phyloP scores from a whole-genome alignment of 352 stramenopile genomes.

The Phytophthora sojae region DNA sequence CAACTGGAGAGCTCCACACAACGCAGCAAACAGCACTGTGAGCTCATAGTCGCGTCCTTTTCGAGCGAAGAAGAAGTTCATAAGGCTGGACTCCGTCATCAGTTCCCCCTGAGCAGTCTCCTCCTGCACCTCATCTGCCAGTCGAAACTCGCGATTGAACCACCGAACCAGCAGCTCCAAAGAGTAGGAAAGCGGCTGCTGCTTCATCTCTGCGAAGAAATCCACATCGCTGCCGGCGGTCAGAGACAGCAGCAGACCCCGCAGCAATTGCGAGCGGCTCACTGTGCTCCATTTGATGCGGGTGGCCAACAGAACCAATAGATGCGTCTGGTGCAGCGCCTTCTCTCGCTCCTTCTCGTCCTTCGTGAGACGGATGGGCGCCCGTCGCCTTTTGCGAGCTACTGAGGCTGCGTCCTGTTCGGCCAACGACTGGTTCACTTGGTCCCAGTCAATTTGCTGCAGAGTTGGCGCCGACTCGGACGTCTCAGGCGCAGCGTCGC shows the following conservation, averaged over 20 bases:
- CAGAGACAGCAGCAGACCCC: slow-evolving; percentile 69
- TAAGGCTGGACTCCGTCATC: slow-evolving; percentile 57
- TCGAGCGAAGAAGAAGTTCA: slow-evolving; percentile 61
- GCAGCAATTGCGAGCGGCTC: slow-evolving; percentile 52
- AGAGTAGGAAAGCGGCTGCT: slow-evolving; percentile 53
- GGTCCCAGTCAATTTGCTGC: slow-evolving; percentile 69
- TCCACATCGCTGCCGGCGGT: slow-evolving; percentile 50
- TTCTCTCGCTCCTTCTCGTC: slow-evolving; percentile 70
- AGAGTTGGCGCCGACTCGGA: slow-evolving; percentile 35
- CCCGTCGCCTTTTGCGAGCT: slow-evolving; percentile 44
- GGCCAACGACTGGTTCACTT: slow-evolving; percentile 66
- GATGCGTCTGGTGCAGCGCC: slow-evolving; percentile 71
- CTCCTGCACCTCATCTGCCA: slow-evolving; percentile 26
- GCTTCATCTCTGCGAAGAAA: slow-evolving; percentile 49
- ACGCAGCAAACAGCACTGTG: slow-evolving; percentile 64
- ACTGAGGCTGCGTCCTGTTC: slow-evolving; percentile 26
- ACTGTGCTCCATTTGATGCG: slow-evolving; percentile 59
- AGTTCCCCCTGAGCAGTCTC: slow-evolving; percentile 21
- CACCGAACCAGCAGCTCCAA: slow-evolving; percentile 76
- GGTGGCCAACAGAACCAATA: slow-evolving; percentile 66
- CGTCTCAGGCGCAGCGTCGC: slow-evolving; percentile 1
- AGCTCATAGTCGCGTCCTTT: slow-evolving; percentile 58
- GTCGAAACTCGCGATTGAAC: slow-evolving; percentile 62
- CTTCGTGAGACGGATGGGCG: slow-evolving; percentile 61
- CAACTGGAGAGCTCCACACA: slow-evolving; percentile 66